These are phyloP conservation scores for Blastobotrys illinoisensis DNA, from an alignment of 1,139 yeast genomes.

Conservation along the genomic window DNA sequence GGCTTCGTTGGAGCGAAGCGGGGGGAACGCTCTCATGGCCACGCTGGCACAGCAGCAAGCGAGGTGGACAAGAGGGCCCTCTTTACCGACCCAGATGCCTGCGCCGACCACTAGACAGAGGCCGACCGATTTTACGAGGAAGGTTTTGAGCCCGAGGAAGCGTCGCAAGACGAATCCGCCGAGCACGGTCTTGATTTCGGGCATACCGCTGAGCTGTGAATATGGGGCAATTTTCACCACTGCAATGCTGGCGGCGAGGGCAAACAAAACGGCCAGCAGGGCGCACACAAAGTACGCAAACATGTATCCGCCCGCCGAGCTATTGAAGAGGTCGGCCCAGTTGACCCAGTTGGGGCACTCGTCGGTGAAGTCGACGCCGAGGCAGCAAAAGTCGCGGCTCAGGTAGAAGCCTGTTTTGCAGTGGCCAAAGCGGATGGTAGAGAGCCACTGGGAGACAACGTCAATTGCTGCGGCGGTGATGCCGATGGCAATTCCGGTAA, in stretches of 20 bases:
- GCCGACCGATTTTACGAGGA: conserved; percentile 49
- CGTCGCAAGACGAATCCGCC: conserved; percentile 50
- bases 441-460: conserved; percentile 55
- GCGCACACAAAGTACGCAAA: conserved; percentile 36
- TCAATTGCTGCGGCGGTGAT: conserved; percentile 55
- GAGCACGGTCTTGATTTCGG: conserved; percentile 61
- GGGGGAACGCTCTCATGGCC: conserved; percentile 35
- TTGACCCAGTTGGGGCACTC: conserved; percentile 38
- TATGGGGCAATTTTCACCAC: conserved; percentile 39
- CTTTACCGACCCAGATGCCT: conserved; percentile 88
- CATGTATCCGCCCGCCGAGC: conserved; percentile 29
- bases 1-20: conserved; percentile 29
- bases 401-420: conserved; percentile 39
- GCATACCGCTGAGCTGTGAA: conserved; percentile 61
- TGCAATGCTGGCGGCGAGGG: conserved; percentile 32
- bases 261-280: conserved; percentile 32
- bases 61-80: conserved; percentile 89
- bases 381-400: conserved; percentile 37
- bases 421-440: conserved; percentile 52
- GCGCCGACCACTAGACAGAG: conserved; percentile 65
- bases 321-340: conserved; percentile 34
- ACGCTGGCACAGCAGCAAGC: conserved; percentile 61
- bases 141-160: conserved; percentile 45
- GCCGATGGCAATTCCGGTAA: conserved; percentile 55
- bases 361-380: conserved; percentile 30